Evolutionary conservation across 1,284 basidiomycete species (phyloP).

Genomic region (Cutaneotrichosporon mucoides): DNA sequence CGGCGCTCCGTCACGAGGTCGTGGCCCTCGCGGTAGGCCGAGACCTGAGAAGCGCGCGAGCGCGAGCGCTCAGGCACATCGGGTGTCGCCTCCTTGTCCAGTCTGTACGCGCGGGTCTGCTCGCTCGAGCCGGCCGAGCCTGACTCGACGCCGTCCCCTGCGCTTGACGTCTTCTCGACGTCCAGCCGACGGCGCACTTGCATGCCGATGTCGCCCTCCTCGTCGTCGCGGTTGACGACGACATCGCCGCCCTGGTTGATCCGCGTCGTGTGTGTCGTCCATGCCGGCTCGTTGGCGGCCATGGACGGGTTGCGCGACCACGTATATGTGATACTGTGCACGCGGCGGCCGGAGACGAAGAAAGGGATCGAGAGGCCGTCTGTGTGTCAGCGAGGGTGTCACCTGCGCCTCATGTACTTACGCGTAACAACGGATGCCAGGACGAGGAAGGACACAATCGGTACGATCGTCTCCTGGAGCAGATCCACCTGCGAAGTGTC

Average conservation of each 20-base stretch:
- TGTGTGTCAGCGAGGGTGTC: conserved; percentile 53
- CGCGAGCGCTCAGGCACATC: not conserved
- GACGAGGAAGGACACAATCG: conserved; percentile 87
- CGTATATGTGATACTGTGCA: conserved; percentile 81
- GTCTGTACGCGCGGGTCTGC: conserved; percentile 27
- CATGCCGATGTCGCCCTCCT: conserved; percentile 40
- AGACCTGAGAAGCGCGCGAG: not conserved
- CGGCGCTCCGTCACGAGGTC: conserved; percentile 64
- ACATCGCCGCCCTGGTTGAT: conserved; percentile 65
- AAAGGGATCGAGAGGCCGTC: conserved; percentile 87
- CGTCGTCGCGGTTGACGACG: conserved; percentile 71
- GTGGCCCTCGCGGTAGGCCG: conserved; percentile 66
- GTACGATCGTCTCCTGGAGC: conserved; percentile 72
- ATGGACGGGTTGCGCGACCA: conserved; percentile 68
- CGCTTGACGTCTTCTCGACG: conserved; percentile 3
- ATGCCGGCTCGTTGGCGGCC: conserved; percentile 57
- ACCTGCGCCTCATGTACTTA: not conserved
- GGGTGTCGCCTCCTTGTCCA: conserved; percentile 8
- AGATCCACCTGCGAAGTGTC: conserved; percentile 60
- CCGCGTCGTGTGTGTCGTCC: conserved; percentile 71
- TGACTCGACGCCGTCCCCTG: too few species aligned
- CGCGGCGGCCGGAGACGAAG: conserved; percentile 81
- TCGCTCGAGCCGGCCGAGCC: too few species aligned
- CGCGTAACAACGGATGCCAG: conserved; percentile 74
- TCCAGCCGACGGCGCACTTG: conserved; percentile 3